Evolutionary conservation across 202 grass and related monocot genomes (phyloP), one percentile per base, ranked within the genome.

Genomic region (Zizania palustris): DNA sequence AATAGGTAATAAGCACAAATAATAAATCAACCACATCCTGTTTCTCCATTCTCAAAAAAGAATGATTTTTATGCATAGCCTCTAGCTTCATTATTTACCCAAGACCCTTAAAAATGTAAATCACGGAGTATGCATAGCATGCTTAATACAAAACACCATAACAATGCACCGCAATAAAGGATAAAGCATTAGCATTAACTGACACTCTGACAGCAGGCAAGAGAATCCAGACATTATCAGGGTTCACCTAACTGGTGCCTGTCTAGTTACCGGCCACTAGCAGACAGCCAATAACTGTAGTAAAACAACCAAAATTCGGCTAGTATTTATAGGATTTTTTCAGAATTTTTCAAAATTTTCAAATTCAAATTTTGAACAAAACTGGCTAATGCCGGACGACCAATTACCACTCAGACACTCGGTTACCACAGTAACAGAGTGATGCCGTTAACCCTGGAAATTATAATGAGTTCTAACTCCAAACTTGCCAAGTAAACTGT

Each of bases 61-160:
- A 28, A 28, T 28, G 28, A 28, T 28, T 28, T 28, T 2, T 1
- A 28, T 28, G 45, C 35, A 54, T 76, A 41, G 45, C 18, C 11
- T 79, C 56, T 74, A 74, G 74, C 7, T 73, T 73, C 16, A 3
- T 33, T 36, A 44, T 55, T 63, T 55, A 77, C 49, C 59, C 10
- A 73, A 28, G 37, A 65, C 67, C 63, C 1, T 82, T 59, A n/a
- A n/a, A 45, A 41, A 69, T 78, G 59, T 40, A 61, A 66, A 48
- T 42, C 13, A 54, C 15, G 15, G 18, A 76, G 41, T 36, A 79
- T 19, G 21, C 3, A 7, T 63, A 59, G 3, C 50, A 78, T 60
- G 35, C 41, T 40, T 18, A 15, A 21, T 39, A 54, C 16, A 49
- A 48, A 1, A 16, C 14, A 21, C 15, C 15, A 44, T 66, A 33